Evolutionary conservation across 1,284 basidiomycete species (phyloP), one percentile per base, ranked within the genome.

Genomic region (Meripilus lineatus): DNA sequence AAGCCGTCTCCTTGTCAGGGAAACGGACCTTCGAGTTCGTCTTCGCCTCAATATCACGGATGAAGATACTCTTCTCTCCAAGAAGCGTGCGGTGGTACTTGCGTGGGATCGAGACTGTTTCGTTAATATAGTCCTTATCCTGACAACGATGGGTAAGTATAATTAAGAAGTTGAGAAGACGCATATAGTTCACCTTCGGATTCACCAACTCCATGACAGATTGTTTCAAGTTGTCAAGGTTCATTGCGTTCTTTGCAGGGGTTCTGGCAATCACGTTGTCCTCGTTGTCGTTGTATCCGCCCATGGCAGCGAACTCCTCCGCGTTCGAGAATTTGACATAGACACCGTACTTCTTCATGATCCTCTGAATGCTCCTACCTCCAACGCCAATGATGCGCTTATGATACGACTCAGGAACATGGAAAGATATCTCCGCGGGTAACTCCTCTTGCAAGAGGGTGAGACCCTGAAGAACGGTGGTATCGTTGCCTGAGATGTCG

Each of bases 311-410:
- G 65, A 95, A 98, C 65, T 99, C 96, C 56, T 98, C 94, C 5
- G 93, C 93, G 64, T 98, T 99, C 33, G 92, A 94, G 62, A 99
- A 99, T 69, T 99, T 99, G 68, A 99, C 96, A 68, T 98, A 99
- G 21, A 98, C 95, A 24, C 95, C 95, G 58, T 89, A 97, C 66
- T 96, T 94, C 72, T 98, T 98, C 95, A 99, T 99, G 66, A 99
- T 99, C 49, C 93, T 82, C 65, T 99, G 95, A 48, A 99, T 99
- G 67, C 95, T 99, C 61, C 94, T 89, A 24, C 95, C 95, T 34
- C 93, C 95, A 21, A 98, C 95, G 49, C 95, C 95, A 55, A 99
- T 99, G 64, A 99, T 99, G 50, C 96, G 89, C 69, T 99, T 99
- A 72, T 99, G 95, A 65, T 98, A 99, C 40, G 84, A 83, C 67